Evolutionary conservation across 2,329 filamentous ascomycete genomes (phyloP).

Genomic region (Mycosphaerella arachidis): DNA sequence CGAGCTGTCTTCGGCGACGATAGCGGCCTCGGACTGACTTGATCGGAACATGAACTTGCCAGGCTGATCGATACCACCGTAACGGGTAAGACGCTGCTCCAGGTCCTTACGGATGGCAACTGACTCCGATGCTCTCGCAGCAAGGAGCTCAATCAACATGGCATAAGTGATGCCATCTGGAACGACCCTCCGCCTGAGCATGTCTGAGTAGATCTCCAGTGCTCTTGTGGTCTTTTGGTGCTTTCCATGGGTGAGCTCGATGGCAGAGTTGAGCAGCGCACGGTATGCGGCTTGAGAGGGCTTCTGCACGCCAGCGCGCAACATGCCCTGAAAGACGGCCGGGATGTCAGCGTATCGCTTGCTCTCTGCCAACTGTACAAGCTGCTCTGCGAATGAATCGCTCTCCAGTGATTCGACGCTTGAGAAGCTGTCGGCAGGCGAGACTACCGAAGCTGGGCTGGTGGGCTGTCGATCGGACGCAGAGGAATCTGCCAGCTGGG

Average conservation of each 20-base stretch:
- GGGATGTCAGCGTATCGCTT: conserved; percentile 83
- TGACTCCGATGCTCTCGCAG: conserved; percentile 74
- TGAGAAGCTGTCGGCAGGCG: conserved; percentile 28
- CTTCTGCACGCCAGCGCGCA: conserved; percentile 71
- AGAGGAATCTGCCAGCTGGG: conserved; percentile 12
- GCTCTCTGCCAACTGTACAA: conserved; percentile 67
- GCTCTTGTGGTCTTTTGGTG: conserved; percentile 85
- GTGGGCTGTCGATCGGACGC: conserved; percentile 20
- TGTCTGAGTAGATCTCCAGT: conserved; percentile 91
- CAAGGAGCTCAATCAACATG: conserved; percentile 77
- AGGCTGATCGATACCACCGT: conserved; percentile 76
- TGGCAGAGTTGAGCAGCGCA: conserved; percentile 76
- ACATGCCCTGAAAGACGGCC: conserved; percentile 82
- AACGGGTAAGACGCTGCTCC: conserved; percentile 77
- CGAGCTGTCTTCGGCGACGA: conserved; percentile 81
- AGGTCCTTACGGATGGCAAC: conserved; percentile 66
- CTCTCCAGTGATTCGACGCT: conserved; percentile 59
- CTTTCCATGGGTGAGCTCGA: conserved; percentile 72
- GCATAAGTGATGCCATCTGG: conserved; percentile 85
- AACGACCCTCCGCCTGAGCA: conserved; percentile 78
- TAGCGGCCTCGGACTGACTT: conserved; percentile 79
- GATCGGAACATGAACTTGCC: conserved; percentile 87
- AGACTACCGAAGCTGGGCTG: conserved; percentile 26
- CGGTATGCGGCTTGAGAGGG: conserved; percentile 89
- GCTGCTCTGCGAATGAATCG: conserved; percentile 70